phyloP scores from a whole-genome alignment of 139 green algal genomes.

The Chlorella sp. region DNA sequence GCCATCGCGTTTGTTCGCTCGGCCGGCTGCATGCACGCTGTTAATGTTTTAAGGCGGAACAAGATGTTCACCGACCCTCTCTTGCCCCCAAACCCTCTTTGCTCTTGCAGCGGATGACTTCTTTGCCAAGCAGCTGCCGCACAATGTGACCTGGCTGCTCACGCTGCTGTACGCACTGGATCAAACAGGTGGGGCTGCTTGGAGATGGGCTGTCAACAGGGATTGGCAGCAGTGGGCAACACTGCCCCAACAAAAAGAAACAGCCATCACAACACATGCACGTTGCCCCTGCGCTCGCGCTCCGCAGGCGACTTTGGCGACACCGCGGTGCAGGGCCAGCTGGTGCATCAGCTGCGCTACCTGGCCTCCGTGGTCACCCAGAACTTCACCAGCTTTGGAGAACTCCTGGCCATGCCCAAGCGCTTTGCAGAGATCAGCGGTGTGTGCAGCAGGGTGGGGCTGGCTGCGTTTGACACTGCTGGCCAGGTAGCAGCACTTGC shows the following conservation, averaged over 20 bases:
- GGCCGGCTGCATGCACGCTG: no score
- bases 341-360: slow-evolving; percentile 83
- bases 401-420: slow-evolving; percentile 77
- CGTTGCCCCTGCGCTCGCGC: no score
- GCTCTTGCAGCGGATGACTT: slow-evolving; percentile 74
- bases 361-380: slow-evolving; percentile 81
- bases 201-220: neutral
- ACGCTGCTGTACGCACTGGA: slow-evolving; percentile 78
- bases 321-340: slow-evolving; percentile 56
- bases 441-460: slow-evolving; percentile 7
- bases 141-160: slow-evolving; percentile 86
- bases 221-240: no score
- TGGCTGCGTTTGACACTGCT: no score
- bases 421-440: slow-evolving; percentile 77
- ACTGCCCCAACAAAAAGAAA: no score
- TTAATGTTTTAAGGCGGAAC: no score
- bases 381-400: slow-evolving; percentile 79
- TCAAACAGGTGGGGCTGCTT: slow-evolving; percentile 33
- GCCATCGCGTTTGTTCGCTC: no score
- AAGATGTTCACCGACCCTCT: neutral
- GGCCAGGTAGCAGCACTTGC: neutral
- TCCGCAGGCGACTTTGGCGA: slow-evolving; percentile 40
- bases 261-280: no score
- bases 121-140: slow-evolving; percentile 83
- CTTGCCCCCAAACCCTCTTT: neutral